Base-by-base conservation (phyloP, 352 stramenopile species). In the Blastocystis sp. region DNA sequence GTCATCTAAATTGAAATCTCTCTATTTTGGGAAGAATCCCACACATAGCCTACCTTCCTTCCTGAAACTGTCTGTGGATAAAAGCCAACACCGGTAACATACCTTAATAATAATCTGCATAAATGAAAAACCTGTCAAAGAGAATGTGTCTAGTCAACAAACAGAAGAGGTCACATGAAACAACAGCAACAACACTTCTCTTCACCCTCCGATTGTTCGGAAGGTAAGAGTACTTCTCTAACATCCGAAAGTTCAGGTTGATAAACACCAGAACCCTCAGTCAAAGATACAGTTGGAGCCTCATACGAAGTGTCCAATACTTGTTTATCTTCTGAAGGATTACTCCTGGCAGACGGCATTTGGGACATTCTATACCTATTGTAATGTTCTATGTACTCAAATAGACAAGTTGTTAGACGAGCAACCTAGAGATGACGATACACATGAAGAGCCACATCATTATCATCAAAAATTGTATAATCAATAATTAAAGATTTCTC, bases 101-200 rank as follows among this genome's bases (percentile, higher is more conserved):
- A 83, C 71, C 71, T 83, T 83, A 49, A 83, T 83, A 29, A 83
- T 65, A 65, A 83, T 83, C 29, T 83, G 71, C 71, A 83, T 83
- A 27, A 54, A 52, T 51, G 0, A 14, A 24, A 51, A n/a, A 54
- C 54, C 54, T 61, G 19, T 61, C 54, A 61, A 61, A 61, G 54
- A 61, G 54, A 61, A 61, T 61, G 54, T 61, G 54, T 14, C 12
- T 32, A 61, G 54, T 61, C 54, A 61, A n/a, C 63, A 74, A 74
- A 74, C 63, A 74, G 63, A 51, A 46, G 0, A 37, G 49, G 14
- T 69, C 24, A 74, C 24, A 49, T 27, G 49, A 51, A 54, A 3
- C 16, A 74, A 51, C 63, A 74, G 14, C 63, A 74, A 49, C 63
- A 74, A 21, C 35, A 74, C 19, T 74, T 52, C 29, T 21, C 29